These are phyloP conservation scores for Colletotrichum tanaceti DNA, from an alignment of 2,329 filamentous ascomycete genomes.

Conservation along the genomic window DNA sequence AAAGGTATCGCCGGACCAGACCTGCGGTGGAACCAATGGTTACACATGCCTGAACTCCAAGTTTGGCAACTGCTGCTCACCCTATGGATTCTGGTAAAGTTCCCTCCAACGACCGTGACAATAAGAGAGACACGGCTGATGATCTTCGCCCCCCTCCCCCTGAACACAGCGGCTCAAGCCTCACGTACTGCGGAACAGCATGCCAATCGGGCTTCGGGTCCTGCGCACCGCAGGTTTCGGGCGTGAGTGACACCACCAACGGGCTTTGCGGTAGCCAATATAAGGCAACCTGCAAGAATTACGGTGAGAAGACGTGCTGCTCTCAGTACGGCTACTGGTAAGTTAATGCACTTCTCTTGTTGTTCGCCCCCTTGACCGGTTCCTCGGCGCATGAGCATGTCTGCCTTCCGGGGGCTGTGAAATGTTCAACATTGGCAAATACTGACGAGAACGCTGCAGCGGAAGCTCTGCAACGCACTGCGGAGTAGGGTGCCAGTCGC, in stretches of 20 bases:
- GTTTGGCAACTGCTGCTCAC: slow-evolving; percentile 56
- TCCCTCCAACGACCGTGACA: slow-evolving; percentile 8
- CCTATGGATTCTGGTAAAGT: slow-evolving; percentile 54
- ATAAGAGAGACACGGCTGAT: slow-evolving; percentile 27
- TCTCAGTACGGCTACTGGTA: slow-evolving; percentile 52
- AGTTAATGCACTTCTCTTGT: slow-evolving; percentile 29
- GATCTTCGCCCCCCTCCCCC: background rate
- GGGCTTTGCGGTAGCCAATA: slow-evolving; percentile 51
- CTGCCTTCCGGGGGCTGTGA: background rate
- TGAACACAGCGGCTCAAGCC: slow-evolving; percentile 47
- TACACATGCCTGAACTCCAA: slow-evolving; percentile 52
- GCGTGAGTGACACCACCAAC: slow-evolving; percentile 50
- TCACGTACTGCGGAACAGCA: slow-evolving; percentile 53
- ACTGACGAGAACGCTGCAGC: slow-evolving; percentile 42
- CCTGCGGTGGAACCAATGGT: slow-evolving; percentile 50
- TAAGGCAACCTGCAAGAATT: slow-evolving; percentile 49
- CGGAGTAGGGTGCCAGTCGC: slow-evolving; percentile 49
- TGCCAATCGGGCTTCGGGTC: slow-evolving; percentile 52
- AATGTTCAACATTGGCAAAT: background rate
- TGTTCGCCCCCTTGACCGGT: background rate
- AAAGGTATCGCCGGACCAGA: slow-evolving; percentile 50
- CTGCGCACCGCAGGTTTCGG: slow-evolving; percentile 45
- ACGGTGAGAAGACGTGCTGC: slow-evolving; percentile 51
- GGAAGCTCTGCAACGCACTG: slow-evolving; percentile 48
- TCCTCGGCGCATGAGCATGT: slow-evolving; percentile 7